Conservation (phyloP, 108 stramenopile genomes). For the Nannochloropsis gaditana region DNA sequence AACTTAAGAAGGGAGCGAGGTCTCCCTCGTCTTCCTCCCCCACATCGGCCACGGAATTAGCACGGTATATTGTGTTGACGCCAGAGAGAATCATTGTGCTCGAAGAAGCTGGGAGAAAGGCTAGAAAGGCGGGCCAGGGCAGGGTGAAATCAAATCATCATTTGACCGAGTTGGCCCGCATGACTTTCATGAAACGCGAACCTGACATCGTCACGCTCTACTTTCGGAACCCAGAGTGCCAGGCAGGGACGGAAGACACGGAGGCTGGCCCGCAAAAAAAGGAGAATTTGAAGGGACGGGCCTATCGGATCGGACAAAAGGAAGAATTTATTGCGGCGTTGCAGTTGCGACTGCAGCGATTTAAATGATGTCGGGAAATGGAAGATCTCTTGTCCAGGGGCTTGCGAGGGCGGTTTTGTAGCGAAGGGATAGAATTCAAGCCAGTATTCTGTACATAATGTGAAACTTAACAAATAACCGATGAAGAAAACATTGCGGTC, state of each 20-base stretch:
- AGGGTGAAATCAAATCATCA: conserved; percentile 51
- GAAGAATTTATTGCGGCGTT: conserved; percentile 36
- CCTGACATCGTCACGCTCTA: conserved; percentile 41
- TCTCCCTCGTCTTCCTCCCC: neutral
- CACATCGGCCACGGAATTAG: conserved; percentile 32
- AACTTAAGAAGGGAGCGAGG: neutral
- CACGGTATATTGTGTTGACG: conserved; percentile 9
- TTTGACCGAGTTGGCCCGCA: conserved; percentile 50
- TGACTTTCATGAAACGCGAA: conserved; percentile 46
- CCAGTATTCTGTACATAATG: no score
- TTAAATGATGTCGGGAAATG: neutral
- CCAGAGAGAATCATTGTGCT: neutral
- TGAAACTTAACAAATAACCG: no score
- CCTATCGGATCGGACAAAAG: conserved; percentile 28
- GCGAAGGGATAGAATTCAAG: no score
- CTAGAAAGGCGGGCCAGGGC: conserved; percentile 24
- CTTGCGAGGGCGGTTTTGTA: no score
- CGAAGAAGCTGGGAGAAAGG: neutral
- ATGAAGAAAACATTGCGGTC: no score
- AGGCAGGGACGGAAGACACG: neutral
- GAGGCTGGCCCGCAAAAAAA: neutral
- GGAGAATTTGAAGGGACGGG: conserved; percentile 32
- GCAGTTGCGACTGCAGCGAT: conserved; percentile 29
- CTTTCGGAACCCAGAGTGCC: conserved; percentile 12
- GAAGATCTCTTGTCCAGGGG: no score